A percentile compares a stretch with the other conserved stretches of the same genome.
Conservation (phyloP, 2,329 filamentous ascomycete species). For the Xylariales sp. region DNA sequence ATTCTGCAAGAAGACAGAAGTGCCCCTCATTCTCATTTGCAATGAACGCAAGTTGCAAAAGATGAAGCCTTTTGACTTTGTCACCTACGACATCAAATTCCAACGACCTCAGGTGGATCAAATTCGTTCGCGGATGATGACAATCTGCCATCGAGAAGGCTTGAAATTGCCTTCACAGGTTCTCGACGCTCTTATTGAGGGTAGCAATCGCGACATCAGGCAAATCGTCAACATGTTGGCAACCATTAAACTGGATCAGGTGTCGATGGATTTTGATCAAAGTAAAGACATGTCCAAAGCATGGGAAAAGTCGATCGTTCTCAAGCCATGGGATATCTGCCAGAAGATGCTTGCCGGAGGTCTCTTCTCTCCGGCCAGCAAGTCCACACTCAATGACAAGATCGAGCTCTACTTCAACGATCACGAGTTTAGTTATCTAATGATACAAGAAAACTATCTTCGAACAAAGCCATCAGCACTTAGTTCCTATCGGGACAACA, state of each 20-base stretch:
- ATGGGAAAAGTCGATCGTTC: constrained; percentile 96
- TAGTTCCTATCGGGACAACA: constrained; percentile 66
- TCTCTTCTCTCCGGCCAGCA: constrained; percentile 85
- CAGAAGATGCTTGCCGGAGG: constrained; percentile 90
- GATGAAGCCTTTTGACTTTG: constrained; percentile 97
- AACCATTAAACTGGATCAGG: constrained; percentile 88
- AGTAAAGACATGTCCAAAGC: constrained; percentile 95
- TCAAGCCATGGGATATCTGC: constrained; percentile 99
- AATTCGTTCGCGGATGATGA: constrained; percentile 91
- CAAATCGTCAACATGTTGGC: constrained; percentile 99
- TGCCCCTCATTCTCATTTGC: constrained; percentile 97
- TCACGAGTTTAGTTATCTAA: constrained; percentile 95
- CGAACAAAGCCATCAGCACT: constrained; percentile 79
- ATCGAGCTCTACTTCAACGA: constrained; percentile 99
- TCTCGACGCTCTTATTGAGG: constrained; percentile 93
- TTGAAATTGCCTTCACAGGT: constrained; percentile 85
- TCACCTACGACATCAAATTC: constrained; percentile 87
- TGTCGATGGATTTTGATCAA: constrained; percentile 82
- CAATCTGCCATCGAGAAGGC: constrained; percentile 91
- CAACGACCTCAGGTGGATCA: constrained; percentile 89
- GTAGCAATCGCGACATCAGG: constrained; percentile 93
- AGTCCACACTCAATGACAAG: constrained; percentile 93
- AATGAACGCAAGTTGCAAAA: constrained; percentile 93
- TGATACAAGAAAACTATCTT: constrained; percentile 99
- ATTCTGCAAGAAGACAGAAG: constrained; percentile 92